Conservation (phyloP, 257 asterid species). For the Capsicum baccatum region DNA sequence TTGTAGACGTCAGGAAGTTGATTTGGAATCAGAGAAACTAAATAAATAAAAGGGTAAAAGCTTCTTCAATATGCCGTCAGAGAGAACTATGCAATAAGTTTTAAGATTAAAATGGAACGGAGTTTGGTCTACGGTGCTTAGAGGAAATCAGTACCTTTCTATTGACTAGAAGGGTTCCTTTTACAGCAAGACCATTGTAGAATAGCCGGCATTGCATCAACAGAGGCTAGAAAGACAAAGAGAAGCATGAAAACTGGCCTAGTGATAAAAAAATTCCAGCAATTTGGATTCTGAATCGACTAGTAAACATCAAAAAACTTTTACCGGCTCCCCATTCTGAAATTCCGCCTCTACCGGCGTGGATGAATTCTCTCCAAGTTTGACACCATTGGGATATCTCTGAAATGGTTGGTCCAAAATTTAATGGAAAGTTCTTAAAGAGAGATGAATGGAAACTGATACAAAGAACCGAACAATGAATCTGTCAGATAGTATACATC, state of each 20-base stretch:
- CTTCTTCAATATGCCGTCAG: neutral
- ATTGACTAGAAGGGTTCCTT: slow-evolving; percentile 87
- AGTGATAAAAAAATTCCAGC: neutral
- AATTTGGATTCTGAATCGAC: neutral
- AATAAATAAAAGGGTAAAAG: slow-evolving; percentile 22
- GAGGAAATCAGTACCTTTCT: slow-evolving; percentile 52
- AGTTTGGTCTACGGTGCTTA: neutral
- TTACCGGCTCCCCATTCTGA: slow-evolving; percentile 58
- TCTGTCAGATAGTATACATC: neutral
- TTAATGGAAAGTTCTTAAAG: slow-evolving; percentile 11
- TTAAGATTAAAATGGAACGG: neutral
- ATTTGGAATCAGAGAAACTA: slow-evolving; percentile 6
- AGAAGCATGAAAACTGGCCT: slow-evolving; percentile 21
- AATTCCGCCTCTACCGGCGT: slow-evolving; percentile 42
- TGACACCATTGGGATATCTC: slow-evolving; percentile 27
- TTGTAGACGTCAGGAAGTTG: slow-evolving; percentile 16
- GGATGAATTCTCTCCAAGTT: slow-evolving; percentile 32
- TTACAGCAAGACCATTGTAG: slow-evolving; percentile 72
- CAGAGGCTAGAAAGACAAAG: slow-evolving; percentile 64
- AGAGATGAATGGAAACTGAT: neutral
- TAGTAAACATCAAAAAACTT: neutral
- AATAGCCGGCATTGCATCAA: slow-evolving; percentile 87
- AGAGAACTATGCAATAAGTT: neutral
- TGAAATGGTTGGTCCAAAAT: slow-evolving; percentile 5
- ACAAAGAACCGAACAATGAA: neutral